phyloP scores from a whole-genome alignment of 1,139 yeast genomes.

The Meyerozyma elateridarum region DNA sequence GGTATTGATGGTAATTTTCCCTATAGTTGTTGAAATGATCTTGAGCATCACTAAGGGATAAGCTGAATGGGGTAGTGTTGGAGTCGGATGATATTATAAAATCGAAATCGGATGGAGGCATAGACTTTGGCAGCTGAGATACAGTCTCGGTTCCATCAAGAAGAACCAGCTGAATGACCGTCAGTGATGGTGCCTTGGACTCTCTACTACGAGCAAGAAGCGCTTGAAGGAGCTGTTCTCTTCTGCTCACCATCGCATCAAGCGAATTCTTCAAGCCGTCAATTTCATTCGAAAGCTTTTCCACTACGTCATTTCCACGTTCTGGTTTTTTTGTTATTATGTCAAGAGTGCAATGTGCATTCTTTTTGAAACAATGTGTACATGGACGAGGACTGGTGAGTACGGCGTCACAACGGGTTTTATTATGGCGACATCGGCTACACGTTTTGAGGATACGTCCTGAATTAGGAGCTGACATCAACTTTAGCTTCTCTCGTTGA shows the following conservation, averaged over 20 bases:
- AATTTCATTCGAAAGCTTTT: constrained; percentile 29
- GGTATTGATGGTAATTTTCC: constrained; percentile 27
- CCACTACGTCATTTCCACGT: constrained; percentile 28
- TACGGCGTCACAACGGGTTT: constrained; percentile 59
- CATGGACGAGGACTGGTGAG: constrained; percentile 52
- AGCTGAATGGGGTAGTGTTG: constrained; percentile 17
- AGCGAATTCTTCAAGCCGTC: constrained; percentile 22
- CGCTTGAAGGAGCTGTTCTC: constrained; percentile 21
- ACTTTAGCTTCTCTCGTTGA: constrained; percentile 2
- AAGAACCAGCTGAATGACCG: constrained; percentile 4
- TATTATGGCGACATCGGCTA: constrained; percentile 58
- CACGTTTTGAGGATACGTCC: constrained; percentile 48
- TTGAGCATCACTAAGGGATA: constrained; percentile 26
- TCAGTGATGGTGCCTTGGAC: constrained; percentile 8
- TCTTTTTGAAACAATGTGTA: constrained; percentile 50
- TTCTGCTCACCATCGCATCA: constrained; percentile 22
- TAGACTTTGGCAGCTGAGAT: constrained; percentile 11
- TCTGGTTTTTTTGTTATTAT: constrained; percentile 25
- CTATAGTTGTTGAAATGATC: constrained; percentile 28
- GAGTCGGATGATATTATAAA: constrained; percentile 17
- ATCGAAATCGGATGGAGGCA: constrained; percentile 9
- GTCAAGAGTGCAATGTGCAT: constrained; percentile 43
- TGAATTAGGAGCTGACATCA: background rate
- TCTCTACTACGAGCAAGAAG: constrained; percentile 18
- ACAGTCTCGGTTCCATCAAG: constrained; percentile 4